Evolutionary conservation across 495 filamentous ascomycete genomes (phyloP).

Genomic region (Tuber borchii): DNA sequence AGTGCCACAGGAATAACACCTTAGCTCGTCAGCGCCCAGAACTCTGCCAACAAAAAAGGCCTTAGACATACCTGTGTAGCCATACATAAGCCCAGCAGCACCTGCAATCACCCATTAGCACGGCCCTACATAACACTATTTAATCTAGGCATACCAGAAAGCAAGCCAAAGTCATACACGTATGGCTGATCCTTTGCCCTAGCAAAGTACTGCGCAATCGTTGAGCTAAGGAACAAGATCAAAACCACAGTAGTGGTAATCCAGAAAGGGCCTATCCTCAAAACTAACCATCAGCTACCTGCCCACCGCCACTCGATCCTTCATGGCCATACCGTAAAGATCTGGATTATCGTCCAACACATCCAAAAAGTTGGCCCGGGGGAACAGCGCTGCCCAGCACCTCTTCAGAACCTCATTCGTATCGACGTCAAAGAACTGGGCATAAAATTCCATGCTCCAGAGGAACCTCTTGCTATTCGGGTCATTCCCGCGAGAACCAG

Average conservation of each 20-base stretch:
- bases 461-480: constrained; percentile 72
- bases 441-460: constrained; percentile 89
- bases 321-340: constrained; percentile 58
- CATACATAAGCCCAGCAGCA: constrained; percentile 60
- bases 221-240: constrained; percentile 89
- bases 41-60: background rate
- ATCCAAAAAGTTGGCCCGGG: constrained; percentile 88
- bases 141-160: constrained; percentile 69
- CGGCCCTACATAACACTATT: background rate
- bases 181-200: constrained; percentile 56
- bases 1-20: constrained; percentile 63
- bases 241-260: constrained; percentile 96
- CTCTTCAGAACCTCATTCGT: constrained; percentile 77
- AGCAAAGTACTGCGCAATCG: constrained; percentile 81
- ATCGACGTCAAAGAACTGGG: constrained; percentile 96
- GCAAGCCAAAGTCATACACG: constrained; percentile 79
- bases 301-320: background rate
- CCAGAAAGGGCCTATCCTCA: constrained; percentile 68
- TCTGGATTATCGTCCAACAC: constrained; percentile 96
- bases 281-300: constrained; percentile 3
- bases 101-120: background rate
- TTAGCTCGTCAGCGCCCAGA: background rate
- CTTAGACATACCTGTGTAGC: constrained; percentile 64
- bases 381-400: constrained; percentile 77
- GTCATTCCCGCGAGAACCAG: constrained; percentile 46